A percentile compares a stretch with the other conserved stretches of the same genome.
These are phyloP conservation scores for Penstemon eatonii DNA, from an alignment of 257 asterid species.

Conservation along the genomic window DNA sequence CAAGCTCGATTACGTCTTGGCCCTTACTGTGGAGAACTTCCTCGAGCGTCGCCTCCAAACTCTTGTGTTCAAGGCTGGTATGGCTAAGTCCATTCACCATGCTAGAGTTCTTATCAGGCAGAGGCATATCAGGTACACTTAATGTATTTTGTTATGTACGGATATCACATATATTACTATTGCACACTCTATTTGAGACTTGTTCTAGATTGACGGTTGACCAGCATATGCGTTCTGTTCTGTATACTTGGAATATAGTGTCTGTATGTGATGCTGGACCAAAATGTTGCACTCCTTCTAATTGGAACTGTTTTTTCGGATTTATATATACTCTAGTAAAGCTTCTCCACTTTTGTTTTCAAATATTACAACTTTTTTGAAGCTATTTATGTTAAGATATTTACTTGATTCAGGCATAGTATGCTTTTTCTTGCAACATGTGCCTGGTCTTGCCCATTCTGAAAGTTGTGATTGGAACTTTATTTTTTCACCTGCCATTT, in stretches of 20 bases:
- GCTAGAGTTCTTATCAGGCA: slow-evolving; percentile 87
- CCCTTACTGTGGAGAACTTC: slow-evolving; percentile 82
- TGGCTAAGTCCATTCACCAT: slow-evolving; percentile 91
- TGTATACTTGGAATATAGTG: background rate
- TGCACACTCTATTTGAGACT: background rate
- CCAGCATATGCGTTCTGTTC: background rate
- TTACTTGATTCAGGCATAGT: background rate
- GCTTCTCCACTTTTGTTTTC: background rate
- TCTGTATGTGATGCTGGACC: background rate
- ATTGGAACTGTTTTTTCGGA: background rate
- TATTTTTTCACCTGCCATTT: background rate
- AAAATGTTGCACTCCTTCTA: background rate
- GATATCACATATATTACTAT: background rate
- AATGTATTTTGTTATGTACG: background rate
- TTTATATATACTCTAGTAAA: too few species aligned
- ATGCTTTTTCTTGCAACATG: background rate
- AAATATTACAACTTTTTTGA: background rate
- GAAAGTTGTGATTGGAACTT: background rate
- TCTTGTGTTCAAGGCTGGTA: slow-evolving; percentile 82
- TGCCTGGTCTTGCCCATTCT: background rate
- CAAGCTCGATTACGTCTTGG: slow-evolving; percentile 89
- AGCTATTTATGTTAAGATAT: background rate
- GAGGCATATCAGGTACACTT: slow-evolving; percentile 75
- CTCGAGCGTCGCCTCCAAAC: slow-evolving; percentile 92
- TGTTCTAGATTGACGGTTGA: background rate